Percentiles rank a stretch among this genome's conserved stretches.
Evolutionary conservation across 352 stramenopile species (phyloP).

Genomic region (Pythium volutum): DNA sequence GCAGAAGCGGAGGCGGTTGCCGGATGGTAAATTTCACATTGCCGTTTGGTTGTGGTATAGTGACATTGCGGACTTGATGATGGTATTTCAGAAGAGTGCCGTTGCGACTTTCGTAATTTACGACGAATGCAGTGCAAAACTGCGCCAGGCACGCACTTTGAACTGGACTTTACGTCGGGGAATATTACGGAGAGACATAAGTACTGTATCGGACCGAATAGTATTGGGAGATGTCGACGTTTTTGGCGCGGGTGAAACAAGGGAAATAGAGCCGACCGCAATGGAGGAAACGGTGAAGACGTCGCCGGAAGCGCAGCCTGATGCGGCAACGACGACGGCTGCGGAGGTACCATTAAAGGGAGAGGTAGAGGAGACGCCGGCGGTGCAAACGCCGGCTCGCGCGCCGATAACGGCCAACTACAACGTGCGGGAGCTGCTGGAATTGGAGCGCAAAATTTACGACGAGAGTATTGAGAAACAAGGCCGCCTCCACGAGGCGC

Average conservation of each 20-base stretch:
- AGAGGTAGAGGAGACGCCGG: background rate
- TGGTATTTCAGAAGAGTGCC: background rate
- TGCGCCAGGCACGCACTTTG: background rate
- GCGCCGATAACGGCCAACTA: constrained; percentile 21
- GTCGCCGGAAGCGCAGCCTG: background rate
- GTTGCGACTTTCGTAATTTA: background rate
- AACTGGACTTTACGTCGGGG: background rate
- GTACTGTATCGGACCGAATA: constrained; percentile 9
- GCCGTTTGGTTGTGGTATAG: constrained; percentile 12
- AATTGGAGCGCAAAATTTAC: constrained; percentile 79
- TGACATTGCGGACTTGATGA: background rate
- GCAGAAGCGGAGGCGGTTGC: background rate
- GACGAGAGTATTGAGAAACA: constrained; percentile 81
- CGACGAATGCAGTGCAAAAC: background rate
- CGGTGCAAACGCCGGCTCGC: background rate
- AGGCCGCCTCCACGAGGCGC: constrained; percentile 40
- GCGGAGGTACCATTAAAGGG: background rate
- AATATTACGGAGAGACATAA: background rate
- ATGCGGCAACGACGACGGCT: background rate
- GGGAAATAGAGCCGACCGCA: background rate
- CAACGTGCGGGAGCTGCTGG: constrained; percentile 69
- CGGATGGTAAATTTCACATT: constrained; percentile 11
- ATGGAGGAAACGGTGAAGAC: background rate
- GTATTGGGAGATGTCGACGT: background rate
- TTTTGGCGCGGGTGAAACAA: background rate